phyloP scores from a whole-genome alignment of 2,329 filamentous ascomycete species.

The Penicillium italicum region DNA sequence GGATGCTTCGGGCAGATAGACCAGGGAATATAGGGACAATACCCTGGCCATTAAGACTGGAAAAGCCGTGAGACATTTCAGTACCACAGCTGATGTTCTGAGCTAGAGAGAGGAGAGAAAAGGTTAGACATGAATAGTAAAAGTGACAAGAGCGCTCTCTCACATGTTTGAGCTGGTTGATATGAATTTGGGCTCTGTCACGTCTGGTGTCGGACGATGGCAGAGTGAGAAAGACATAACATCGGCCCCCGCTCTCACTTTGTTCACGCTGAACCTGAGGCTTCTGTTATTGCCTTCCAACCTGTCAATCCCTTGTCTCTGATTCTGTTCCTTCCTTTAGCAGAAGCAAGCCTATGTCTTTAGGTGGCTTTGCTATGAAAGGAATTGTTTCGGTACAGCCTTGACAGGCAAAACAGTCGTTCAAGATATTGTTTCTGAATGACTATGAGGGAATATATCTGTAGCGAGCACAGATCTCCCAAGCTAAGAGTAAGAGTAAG shows the following conservation, averaged over 20 bases:
- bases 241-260: neutral
- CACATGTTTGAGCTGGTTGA: neutral
- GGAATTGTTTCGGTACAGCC: neutral
- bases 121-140: neutral
- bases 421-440: neutral
- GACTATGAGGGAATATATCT: neutral
- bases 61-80: neutral
- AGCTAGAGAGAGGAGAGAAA: neutral
- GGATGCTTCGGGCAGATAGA: slow-evolving; percentile 1
- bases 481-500: neutral
- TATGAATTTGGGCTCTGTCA: neutral
- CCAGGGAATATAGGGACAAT: slow-evolving; percentile 2
- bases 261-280: neutral
- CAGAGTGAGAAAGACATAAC: slow-evolving; percentile 7
- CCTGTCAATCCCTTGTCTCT: neutral
- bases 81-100: neutral
- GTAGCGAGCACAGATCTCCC: too few relatives aligned
- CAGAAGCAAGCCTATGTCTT: neutral
- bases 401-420: neutral
- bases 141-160: neutral
- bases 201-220: neutral
- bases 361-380: neutral
- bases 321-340: neutral
- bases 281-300: neutral
- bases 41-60: neutral